A percentile compares a stretch with the other conserved stretches of the same genome.
These are phyloP conservation scores for Ulota crispa DNA, from an alignment of 225 moss, liverwort and hornwort species.

Conservation along the genomic window DNA sequence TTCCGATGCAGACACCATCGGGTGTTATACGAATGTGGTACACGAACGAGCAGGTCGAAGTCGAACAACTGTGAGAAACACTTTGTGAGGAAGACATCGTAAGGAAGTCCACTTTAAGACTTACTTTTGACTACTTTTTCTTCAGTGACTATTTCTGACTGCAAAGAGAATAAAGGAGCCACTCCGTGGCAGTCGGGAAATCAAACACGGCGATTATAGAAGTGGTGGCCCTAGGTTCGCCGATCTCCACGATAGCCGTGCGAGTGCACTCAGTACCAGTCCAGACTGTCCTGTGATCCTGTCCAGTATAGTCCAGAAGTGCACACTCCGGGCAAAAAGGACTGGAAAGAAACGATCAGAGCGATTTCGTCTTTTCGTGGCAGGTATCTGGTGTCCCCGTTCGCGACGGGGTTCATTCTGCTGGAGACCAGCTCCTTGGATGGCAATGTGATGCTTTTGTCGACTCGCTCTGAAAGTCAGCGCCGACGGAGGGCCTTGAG, in stretches of 20 bases:
- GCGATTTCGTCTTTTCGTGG: too few relatives aligned
- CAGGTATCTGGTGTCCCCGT: too few relatives aligned
- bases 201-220: neutral
- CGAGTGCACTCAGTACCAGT: too few relatives aligned
- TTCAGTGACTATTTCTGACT: conserved; percentile 12
- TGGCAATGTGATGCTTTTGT: too few relatives aligned
- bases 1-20: fast-evolving
- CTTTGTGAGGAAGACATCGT: neutral
- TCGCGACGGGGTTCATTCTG: too few relatives aligned
- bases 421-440: too few relatives aligned
- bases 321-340: neutral
- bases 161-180: too few relatives aligned
- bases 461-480: too few relatives aligned
- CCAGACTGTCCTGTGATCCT: too few relatives aligned
- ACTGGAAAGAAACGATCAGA: neutral
- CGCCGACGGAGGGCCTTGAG: too few relatives aligned
- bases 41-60: too few relatives aligned
- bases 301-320: too few relatives aligned
- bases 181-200: neutral
- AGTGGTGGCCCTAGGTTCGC: conserved; percentile 11
- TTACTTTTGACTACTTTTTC: conserved; percentile 8
- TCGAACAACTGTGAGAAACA: neutral
- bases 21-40: neutral
- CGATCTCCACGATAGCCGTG: neutral
- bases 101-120: conserved; percentile 17